Conservation (phyloP, 140 eudicot genomes). For the Erigeron philadelphicus region DNA sequence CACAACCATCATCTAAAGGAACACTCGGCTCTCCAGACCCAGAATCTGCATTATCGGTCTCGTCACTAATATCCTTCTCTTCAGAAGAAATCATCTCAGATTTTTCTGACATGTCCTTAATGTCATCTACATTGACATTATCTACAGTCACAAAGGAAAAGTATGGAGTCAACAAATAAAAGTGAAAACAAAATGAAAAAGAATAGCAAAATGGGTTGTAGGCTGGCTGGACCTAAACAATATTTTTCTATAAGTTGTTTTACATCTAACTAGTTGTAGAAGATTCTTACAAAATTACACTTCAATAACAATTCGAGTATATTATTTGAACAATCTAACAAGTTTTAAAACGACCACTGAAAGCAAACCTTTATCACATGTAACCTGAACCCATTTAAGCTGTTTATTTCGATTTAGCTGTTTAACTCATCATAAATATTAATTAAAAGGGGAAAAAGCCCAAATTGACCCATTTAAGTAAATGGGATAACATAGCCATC, state of each 20-base stretch:
- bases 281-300: too few relatives aligned
- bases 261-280: too few relatives aligned
- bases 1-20: constrained; percentile 23
- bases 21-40: constrained; percentile 12
- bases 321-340: too few relatives aligned
- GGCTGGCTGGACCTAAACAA: background rate
- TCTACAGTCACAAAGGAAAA: constrained; percentile 22
- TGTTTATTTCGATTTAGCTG: too few relatives aligned
- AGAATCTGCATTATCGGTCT: constrained; percentile 27
- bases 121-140: constrained; percentile 12
- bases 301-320: too few relatives aligned
- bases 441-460: too few relatives aligned
- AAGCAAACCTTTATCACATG: too few relatives aligned
- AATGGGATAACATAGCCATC: background rate
- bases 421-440: too few relatives aligned
- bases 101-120: constrained; percentile 20
- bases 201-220: background rate
- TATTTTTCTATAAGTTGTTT: too few relatives aligned
- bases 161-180: background rate
- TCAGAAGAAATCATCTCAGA: constrained; percentile 31
- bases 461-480: background rate
- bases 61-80: constrained; percentile 19
- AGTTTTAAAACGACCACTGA: too few relatives aligned
- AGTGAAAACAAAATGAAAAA: background rate
- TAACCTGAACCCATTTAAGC: background rate